Conservation (phyloP, 2,329 filamentous ascomycete species). For the Penicillium sp. region DNA sequence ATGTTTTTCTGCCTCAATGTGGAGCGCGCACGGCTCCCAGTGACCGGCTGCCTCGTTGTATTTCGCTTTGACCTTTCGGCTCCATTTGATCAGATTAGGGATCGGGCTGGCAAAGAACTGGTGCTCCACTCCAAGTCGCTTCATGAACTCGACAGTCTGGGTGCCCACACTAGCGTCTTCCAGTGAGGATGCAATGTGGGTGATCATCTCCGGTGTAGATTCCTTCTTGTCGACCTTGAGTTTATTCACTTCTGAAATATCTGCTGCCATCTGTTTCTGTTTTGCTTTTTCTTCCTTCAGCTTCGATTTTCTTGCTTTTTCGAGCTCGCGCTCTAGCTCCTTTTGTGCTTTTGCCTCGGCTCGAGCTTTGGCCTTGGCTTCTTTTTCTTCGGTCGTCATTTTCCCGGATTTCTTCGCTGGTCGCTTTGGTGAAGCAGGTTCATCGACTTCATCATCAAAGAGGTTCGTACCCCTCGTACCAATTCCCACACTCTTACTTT, state of each 20-base stretch:
- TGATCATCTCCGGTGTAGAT: slow-evolving; percentile 74
- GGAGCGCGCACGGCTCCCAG: slow-evolving; percentile 62
- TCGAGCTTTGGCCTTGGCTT: slow-evolving; percentile 55
- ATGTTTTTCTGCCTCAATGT: slow-evolving; percentile 58
- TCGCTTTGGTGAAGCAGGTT: slow-evolving; percentile 42
- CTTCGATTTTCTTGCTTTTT: slow-evolving; percentile 51
- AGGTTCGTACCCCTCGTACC: slow-evolving; percentile 12
- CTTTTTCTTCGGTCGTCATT: slow-evolving; percentile 32
- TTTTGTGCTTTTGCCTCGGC: slow-evolving; percentile 49
- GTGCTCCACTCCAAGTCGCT: slow-evolving; percentile 42
- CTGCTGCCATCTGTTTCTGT: slow-evolving; percentile 65
- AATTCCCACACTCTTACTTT: slow-evolving; percentile 7
- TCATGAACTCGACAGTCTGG: slow-evolving; percentile 46
- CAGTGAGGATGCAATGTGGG: slow-evolving; percentile 64
- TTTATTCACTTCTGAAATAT: slow-evolving; percentile 73
- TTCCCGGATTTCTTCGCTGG: slow-evolving; percentile 44
- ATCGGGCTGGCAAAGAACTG: slow-evolving; percentile 39
- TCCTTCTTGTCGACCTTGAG: slow-evolving; percentile 71
- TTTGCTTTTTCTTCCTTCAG: slow-evolving; percentile 57
- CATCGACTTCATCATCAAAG: slow-evolving; percentile 45
- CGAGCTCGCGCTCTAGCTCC: slow-evolving; percentile 57
- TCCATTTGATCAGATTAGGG: slow-evolving; percentile 64
- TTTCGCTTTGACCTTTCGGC: slow-evolving; percentile 63
- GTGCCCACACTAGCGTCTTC: slow-evolving; percentile 46
- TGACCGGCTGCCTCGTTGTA: slow-evolving; percentile 62